These are phyloP conservation scores for Lasiodiplodia sp. DNA, from an alignment of 2,329 filamentous ascomycete genomes.

Conservation along the genomic window DNA sequence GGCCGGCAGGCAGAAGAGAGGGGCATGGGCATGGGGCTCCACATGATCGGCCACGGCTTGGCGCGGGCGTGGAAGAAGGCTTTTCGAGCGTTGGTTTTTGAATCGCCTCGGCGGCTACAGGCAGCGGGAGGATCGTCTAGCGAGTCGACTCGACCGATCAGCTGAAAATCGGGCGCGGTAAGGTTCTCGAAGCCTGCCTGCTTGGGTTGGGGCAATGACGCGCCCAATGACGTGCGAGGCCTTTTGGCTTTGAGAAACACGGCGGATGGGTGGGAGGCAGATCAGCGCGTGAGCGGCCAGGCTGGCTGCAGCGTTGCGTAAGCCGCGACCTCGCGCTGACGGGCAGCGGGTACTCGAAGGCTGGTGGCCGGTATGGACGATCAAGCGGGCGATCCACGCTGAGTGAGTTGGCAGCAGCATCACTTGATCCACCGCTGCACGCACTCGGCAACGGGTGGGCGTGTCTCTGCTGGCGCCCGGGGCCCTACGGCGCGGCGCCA, in stretches of 20 bases:
- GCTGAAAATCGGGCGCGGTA: slow-evolving; percentile 25
- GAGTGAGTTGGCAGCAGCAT: slow-evolving; percentile 1
- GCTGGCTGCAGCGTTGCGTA: slow-evolving; percentile 13
- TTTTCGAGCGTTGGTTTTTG: background rate
- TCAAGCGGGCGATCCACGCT: slow-evolving; percentile 9
- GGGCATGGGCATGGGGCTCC: slow-evolving; percentile 15
- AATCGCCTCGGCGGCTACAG: slow-evolving; percentile 15
- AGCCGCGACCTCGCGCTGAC: slow-evolving; percentile 2
- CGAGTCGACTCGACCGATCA: slow-evolving; percentile 25
- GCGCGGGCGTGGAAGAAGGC: slow-evolving; percentile 5
- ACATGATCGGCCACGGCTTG: slow-evolving; percentile 28
- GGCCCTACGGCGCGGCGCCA: background rate
- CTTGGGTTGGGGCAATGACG: slow-evolving; percentile 21
- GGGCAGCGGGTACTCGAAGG: background rate
- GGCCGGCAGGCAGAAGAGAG: background rate
- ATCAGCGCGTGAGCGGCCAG: slow-evolving; percentile 15
- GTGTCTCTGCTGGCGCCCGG: background rate
- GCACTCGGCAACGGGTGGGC: background rate
- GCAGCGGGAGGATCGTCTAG: slow-evolving; percentile 22
- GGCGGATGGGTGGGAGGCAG: slow-evolving; percentile 17
- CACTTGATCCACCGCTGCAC: slow-evolving; percentile 2
- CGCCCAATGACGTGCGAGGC: slow-evolving; percentile 25
- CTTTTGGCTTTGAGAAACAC: slow-evolving; percentile 10
- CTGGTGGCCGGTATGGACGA: slow-evolving; percentile 2
- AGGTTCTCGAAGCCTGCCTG: slow-evolving; percentile 26